phyloP scores from a whole-genome alignment of 495 filamentous ascomycete species.

The Podospora pseudocomata region DNA sequence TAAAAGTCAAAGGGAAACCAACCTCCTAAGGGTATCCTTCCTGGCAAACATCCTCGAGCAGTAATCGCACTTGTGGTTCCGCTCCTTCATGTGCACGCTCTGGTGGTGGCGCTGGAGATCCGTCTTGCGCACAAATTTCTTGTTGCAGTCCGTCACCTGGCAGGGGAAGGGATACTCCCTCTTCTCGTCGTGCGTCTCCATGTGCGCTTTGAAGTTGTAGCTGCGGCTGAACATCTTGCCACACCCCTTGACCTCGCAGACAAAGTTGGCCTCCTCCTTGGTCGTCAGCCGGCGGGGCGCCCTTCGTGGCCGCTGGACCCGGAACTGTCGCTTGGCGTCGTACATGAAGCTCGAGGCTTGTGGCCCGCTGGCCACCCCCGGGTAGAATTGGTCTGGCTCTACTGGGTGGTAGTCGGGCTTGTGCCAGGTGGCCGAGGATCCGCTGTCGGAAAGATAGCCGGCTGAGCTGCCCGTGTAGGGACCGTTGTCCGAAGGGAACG shows the following conservation, averaged over 20 bases:
- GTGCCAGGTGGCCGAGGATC: slow-evolving; percentile 43
- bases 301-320: slow-evolving; percentile 40
- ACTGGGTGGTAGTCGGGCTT: slow-evolving; percentile 45
- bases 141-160: slow-evolving; percentile 58
- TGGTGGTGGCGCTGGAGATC: slow-evolving; percentile 79
- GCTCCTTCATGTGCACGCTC: slow-evolving; percentile 76
- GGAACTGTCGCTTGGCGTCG: slow-evolving; percentile 36
- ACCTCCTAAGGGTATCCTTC: slow-evolving; percentile 81
- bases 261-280: slow-evolving; percentile 69
- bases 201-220: slow-evolving; percentile 88
- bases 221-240: slow-evolving; percentile 77
- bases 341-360: slow-evolving; percentile 27
- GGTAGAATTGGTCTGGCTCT: slow-evolving; percentile 43
- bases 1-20: slow-evolving; percentile 19
- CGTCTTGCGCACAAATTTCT: slow-evolving; percentile 77
- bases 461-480: slow-evolving; percentile 39
- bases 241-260: slow-evolving; percentile 68
- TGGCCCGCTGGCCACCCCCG: slow-evolving; percentile 21
- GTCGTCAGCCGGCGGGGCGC: slow-evolving; percentile 60
- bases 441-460: slow-evolving; percentile 49
- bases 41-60: slow-evolving; percentile 74
- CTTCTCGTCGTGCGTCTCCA: slow-evolving; percentile 82
- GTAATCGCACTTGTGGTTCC: slow-evolving; percentile 65
- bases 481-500: slow-evolving; percentile 37
- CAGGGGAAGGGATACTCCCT: slow-evolving; percentile 69